Percentiles rank a stretch among this genome's conserved stretches.
phyloP scores from a whole-genome alignment of 257 asterid species.

The Buddleja alternifolia region DNA sequence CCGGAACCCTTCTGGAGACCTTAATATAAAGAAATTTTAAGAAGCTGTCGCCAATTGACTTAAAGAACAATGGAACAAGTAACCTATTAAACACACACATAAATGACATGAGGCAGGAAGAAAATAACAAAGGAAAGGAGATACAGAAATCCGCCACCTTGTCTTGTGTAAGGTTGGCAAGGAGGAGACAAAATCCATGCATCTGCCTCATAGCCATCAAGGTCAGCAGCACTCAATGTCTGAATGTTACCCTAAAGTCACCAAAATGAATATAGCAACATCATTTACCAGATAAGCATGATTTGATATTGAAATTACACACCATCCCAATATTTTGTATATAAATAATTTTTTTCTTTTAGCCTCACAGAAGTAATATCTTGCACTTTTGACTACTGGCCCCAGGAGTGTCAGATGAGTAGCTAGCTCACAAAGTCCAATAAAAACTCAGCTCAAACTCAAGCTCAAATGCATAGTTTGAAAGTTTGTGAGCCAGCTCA shows the following conservation, averaged over 20 bases:
- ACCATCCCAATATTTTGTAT: not conserved
- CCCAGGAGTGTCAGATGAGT: not conserved
- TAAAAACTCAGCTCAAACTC: not conserved
- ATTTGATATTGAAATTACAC: conserved; percentile 3
- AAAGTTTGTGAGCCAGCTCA: not conserved
- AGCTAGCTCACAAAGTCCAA: not conserved
- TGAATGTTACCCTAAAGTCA: conserved; percentile 88
- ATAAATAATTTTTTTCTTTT: not conserved
- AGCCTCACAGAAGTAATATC: not conserved
- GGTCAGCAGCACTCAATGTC: conserved; percentile 80
- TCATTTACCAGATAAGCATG: conserved; percentile 14
- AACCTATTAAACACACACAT: not conserved
- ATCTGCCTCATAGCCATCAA: conserved; percentile 74
- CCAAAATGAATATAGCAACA: conserved; percentile 26
- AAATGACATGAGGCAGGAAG: not conserved
- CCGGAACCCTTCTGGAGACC: conserved; percentile 93
- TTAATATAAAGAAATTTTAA: conserved; percentile 36
- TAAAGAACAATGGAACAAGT: not conserved
- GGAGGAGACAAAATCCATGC: conserved; percentile 97
- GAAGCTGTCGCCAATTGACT: conserved; percentile 25
- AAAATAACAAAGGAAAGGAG: not conserved
- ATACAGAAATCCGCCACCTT: conserved; percentile 55
- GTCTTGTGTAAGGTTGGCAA: conserved; percentile 97
- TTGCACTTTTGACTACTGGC: not conserved
- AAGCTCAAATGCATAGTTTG: not conserved